phyloP scores from a whole-genome alignment of 768 basidiomycete species.

The Serendipita sp. region DNA sequence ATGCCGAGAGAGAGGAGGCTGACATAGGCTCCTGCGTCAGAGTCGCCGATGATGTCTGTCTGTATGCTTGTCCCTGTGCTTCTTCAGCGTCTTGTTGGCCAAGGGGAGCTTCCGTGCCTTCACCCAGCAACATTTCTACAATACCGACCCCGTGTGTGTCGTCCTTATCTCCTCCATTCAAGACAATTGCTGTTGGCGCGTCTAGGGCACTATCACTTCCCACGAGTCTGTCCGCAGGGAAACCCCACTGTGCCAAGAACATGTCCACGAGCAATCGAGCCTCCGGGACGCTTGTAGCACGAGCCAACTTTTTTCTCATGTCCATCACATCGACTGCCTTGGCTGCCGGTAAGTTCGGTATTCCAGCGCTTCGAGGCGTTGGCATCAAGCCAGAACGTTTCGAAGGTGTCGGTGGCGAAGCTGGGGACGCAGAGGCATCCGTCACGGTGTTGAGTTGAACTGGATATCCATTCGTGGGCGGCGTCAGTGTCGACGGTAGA shows the following conservation, averaged over 20 bases:
- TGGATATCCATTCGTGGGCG: constrained; percentile 8
- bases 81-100: not conserved
- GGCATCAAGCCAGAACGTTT: constrained; percentile 7
- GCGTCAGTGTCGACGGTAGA: not conserved
- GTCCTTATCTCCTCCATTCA: constrained; percentile 5
- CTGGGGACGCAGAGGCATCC: not conserved
- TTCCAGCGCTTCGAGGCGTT: constrained; percentile 20
- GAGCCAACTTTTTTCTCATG: constrained; percentile 47
- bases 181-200: not conserved
- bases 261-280: constrained; percentile 74
- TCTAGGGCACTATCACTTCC: not conserved
- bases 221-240: constrained; percentile 17
- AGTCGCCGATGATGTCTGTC: not conserved
- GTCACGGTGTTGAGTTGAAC: not conserved
- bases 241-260: constrained; percentile 50
- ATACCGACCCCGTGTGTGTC: constrained; percentile 5
- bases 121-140: constrained; percentile 11
- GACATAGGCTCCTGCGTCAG: not conserved
- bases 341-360: constrained; percentile 6
- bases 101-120: not conserved
- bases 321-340: constrained; percentile 34
- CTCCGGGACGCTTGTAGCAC: constrained; percentile 61
- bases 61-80: not conserved
- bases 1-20: not conserved
- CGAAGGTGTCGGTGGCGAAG: constrained; percentile 3